phyloP scores from a whole-genome alignment of 306 rosid species.

The Quercus wislizeni region DNA sequence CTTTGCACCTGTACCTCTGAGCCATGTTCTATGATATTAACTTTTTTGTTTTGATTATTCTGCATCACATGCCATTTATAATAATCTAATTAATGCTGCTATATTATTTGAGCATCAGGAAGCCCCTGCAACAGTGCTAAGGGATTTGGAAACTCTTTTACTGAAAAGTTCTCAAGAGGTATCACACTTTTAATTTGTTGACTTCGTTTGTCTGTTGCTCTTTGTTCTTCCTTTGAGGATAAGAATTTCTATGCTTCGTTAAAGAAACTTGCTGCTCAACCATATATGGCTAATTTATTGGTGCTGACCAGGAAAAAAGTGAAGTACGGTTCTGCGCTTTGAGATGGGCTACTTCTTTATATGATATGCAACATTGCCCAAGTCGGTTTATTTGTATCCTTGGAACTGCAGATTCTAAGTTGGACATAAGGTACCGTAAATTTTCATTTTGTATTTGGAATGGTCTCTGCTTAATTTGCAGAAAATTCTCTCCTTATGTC shows the following conservation, averaged over 20 bases:
- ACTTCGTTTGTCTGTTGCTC: slow-evolving; percentile 6
- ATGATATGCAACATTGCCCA: slow-evolving; percentile 81
- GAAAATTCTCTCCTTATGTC: not conserved
- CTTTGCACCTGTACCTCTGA: not conserved
- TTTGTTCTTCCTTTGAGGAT: not conserved
- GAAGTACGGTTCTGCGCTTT: slow-evolving; percentile 86
- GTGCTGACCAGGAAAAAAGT: slow-evolving; percentile 72
- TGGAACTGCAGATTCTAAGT: slow-evolving; percentile 75
- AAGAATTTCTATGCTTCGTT: not conserved
- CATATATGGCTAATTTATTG: slow-evolving; percentile 18
- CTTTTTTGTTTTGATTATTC: slow-evolving; percentile 9
- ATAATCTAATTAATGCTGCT: slow-evolving; percentile 20
- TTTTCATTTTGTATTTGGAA: not conserved
- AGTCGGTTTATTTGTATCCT: slow-evolving; percentile 91
- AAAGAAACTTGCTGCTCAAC: not conserved
- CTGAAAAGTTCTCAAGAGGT: slow-evolving; percentile 75
- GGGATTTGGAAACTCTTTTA: slow-evolving; percentile 78
- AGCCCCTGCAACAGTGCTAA: slow-evolving; percentile 61
- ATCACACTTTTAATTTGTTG: slow-evolving; percentile 19
- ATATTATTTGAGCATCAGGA: slow-evolving; percentile 50
- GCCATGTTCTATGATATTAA: not conserved
- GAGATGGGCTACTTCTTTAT: slow-evolving; percentile 90
- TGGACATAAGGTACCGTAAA: slow-evolving; percentile 75
- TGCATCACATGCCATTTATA: slow-evolving; percentile 8
- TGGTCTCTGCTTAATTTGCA: not conserved